Conservation (phyloP, 306 rosid genomes). For the Glycine soja region DNA sequence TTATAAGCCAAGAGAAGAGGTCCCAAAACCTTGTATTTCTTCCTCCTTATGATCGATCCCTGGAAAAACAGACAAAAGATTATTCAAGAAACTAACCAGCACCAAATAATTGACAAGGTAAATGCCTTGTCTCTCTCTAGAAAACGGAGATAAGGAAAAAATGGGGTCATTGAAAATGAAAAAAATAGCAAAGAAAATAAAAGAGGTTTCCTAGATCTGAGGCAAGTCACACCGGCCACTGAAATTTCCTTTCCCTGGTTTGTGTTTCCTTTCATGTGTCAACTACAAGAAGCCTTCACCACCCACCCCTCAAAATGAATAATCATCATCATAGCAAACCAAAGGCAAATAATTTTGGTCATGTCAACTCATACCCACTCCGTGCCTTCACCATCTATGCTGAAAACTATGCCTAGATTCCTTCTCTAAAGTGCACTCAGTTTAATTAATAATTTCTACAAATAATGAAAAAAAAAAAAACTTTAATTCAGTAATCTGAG, state of each 20-base stretch:
- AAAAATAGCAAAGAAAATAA: conserved; percentile 1
- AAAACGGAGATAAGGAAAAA: conserved; percentile 45
- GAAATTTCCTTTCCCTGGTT: conserved; percentile 38
- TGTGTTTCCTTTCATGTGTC: conserved; percentile 53
- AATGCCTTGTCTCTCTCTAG: neutral
- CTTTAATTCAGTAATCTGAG: conserved; percentile 5
- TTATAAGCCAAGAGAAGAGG: conserved; percentile 29
- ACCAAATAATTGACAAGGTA: neutral
- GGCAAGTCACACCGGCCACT: conserved; percentile 57
- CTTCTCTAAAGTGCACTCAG: conserved; percentile 14
- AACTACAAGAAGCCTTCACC: conserved; percentile 34
- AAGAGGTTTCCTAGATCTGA: conserved; percentile 60
- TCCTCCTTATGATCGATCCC: conserved; percentile 46
- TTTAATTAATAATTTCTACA: neutral
- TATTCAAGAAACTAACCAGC: conserved; percentile 33
- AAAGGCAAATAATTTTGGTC: conserved; percentile 46
- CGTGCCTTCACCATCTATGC: conserved; percentile 8
- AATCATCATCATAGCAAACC: conserved; percentile 2
- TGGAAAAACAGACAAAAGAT: conserved; percentile 40
- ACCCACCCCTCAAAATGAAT: neutral
- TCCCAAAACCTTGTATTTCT: conserved; percentile 41
- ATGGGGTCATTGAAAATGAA: conserved; percentile 45
- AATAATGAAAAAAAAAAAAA: conserved; percentile 29
- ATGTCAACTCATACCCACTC: conserved; percentile 42
- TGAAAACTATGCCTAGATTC: neutral